Evolutionary conservation across 768 basidiomycete species (phyloP).

Genomic region (Daedaleopsis sinensis): DNA sequence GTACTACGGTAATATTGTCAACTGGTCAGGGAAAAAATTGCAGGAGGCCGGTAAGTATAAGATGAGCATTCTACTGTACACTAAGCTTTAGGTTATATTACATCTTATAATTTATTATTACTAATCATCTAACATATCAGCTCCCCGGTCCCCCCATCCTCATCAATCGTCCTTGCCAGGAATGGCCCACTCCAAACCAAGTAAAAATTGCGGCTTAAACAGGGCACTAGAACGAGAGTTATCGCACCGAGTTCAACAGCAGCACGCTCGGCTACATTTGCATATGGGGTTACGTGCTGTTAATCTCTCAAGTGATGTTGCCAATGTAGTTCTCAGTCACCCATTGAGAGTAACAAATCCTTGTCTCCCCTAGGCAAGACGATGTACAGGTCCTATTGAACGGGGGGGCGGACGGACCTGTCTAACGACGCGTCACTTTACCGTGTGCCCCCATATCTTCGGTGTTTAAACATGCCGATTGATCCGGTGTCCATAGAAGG

Average conservation of each 20-base stretch:
- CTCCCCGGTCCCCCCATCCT: not conserved
- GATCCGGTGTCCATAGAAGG: not conserved
- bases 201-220: no score
- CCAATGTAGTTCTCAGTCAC: constrained; percentile 30
- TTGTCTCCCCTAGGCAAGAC: not conserved
- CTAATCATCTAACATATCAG: no score
- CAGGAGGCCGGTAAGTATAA: not conserved
- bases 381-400: not conserved
- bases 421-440: not conserved
- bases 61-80: not conserved
- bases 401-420: no score
- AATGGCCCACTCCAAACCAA: no score
- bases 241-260: no score
- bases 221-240: no score
- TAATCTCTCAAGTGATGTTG: constrained; percentile 25
- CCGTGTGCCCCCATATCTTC: not conserved
- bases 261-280: constrained; percentile 16
- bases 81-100: not conserved
- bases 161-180: no score
- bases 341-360: no score
- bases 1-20: not conserved
- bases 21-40: not conserved
- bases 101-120: no score
- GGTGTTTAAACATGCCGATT: not conserved
- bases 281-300: constrained; percentile 26